Evolutionary conservation across 1,284 basidiomycete species (phyloP), one percentile per base, ranked within the genome.

Genomic region (Athelia psychrophila): DNA sequence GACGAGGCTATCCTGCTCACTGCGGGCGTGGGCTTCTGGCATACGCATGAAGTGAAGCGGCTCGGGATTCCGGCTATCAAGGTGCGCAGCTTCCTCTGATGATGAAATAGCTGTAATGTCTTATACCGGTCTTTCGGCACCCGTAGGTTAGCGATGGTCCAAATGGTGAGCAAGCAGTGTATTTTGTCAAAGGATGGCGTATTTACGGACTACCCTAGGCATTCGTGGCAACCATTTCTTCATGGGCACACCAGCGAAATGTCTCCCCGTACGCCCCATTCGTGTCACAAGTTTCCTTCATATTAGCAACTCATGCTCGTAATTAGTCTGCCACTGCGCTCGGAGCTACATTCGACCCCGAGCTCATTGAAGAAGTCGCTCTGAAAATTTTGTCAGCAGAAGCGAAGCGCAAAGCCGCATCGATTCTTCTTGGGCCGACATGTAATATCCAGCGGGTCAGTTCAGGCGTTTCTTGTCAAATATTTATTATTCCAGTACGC

Each of bases 11-110:
- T 90, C 57, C 69, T 74, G 19, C 73, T 91, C 23, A 84, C 81
- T 13, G 83, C 84, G 3, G 88, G 88, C 32, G 84, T 84, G 24
- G 87, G 87, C 20, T 84, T 86, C 62, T 91, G 88, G 89, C 81
- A 88, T 62, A 91, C 88, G 0, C 79, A 83, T 51, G 74, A 72
- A 8, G 68, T 91, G 19, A 78, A 83, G 9, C 71, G 87, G 6
- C 72, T 89, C 2, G 82, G 83, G 0, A 72, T 92, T 47, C 88
- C 88, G 25, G 78, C 86, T 10, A 72, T 91, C 61, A 88, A 91
- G 72, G 84, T 84, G 57, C 50, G 69, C 52, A 24, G 20, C n/a
- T 51, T n/a, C n/a, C n/a, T n/a, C 18, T n/a, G 20, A 18, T 42
- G 27, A 30, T 30, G 5, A 13, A 30, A 30, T 6, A 6, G 27